Evolutionary conservation across 768 basidiomycete genomes (phyloP).

Genomic region (Mycena indigotica): DNA sequence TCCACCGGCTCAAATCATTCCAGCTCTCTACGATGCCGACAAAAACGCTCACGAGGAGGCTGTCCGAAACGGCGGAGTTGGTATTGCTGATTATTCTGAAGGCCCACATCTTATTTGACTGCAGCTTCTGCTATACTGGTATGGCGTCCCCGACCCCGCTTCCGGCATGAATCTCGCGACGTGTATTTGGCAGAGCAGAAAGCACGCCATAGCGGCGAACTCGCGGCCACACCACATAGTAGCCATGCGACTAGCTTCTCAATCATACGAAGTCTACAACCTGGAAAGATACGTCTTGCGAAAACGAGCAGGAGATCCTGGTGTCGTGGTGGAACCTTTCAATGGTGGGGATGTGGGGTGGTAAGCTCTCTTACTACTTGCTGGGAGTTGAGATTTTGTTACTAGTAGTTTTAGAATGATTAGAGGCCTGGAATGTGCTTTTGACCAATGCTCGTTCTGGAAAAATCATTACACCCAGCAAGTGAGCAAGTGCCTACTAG

Average conservation of each 20-base stretch:
- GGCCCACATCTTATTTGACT: conserved; percentile 9
- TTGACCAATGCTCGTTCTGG: too few species aligned
- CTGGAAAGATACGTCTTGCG: conserved; percentile 75
- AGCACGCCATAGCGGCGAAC: conserved; percentile 80
- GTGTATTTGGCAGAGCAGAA: conserved; percentile 92
- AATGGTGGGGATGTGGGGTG: conserved; percentile 69
- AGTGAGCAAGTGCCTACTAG: too few species aligned
- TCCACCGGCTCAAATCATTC: conserved; percentile 17
- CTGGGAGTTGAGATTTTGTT: too few species aligned
- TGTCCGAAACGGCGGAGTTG: conserved; percentile 79
- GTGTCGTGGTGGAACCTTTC: conserved; percentile 63
- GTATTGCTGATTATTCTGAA: conserved; percentile 27
- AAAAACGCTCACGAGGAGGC: conserved; percentile 91
- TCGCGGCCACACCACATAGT: conserved; percentile 77
- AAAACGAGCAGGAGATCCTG: conserved; percentile 62
- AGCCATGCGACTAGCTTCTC: conserved; percentile 80
- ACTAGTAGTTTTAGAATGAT: too few species aligned
- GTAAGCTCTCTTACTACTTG: too few species aligned
- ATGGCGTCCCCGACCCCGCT: conserved; percentile 74
- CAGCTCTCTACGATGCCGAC: conserved; percentile 87
- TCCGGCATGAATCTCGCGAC: conserved; percentile 91
- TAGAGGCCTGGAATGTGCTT: too few species aligned
- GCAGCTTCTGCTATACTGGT: conserved; percentile 91
- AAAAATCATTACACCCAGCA: too few species aligned
- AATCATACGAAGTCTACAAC: conserved; percentile 76